Evolutionary conservation across 2,329 filamentous ascomycete genomes (phyloP).

Genomic region (Phaeosphaeria sp.): DNA sequence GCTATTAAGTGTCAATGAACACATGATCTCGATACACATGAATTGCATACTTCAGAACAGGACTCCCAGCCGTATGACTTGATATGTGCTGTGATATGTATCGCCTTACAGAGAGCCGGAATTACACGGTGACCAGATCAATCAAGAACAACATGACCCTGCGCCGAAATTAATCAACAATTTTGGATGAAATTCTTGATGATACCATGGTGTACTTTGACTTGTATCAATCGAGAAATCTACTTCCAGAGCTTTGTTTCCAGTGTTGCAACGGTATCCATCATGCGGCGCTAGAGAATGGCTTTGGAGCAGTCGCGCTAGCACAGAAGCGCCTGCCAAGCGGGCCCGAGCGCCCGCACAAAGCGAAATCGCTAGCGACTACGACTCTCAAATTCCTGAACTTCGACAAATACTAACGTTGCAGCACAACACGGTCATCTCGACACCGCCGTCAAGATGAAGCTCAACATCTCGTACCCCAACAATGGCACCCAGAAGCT

Average conservation of each 20-base stretch:
- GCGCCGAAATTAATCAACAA: neutral
- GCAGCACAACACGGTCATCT: slow-evolving; percentile 41
- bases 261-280: too few species aligned
- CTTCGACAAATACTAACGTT: slow-evolving; percentile 46
- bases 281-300: too few species aligned
- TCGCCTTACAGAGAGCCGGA: too few species aligned
- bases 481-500: slow-evolving; percentile 99
- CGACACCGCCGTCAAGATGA: slow-evolving; percentile 64
- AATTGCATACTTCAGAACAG: neutral
- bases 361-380: slow-evolving; percentile 14
- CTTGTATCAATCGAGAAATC: too few species aligned
- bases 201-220: too few species aligned
- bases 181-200: too few species aligned
- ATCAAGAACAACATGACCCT: too few species aligned
- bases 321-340: slow-evolving; percentile 14
- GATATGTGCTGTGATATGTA: too few species aligned
- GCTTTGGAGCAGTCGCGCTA: slow-evolving; percentile 9
- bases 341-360: slow-evolving; percentile 13
- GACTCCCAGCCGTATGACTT: too few species aligned
- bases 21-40: neutral
- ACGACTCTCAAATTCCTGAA: slow-evolving; percentile 19
- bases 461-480: slow-evolving; percentile 85
- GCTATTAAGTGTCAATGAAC: neutral
- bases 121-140: too few species aligned
- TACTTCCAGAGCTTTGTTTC: too few species aligned